A percentile compares a stretch with the other conserved stretches of the same genome.
Conservation (phyloP, 768 basidiomycete genomes). For the Leccinum arenicola region DNA sequence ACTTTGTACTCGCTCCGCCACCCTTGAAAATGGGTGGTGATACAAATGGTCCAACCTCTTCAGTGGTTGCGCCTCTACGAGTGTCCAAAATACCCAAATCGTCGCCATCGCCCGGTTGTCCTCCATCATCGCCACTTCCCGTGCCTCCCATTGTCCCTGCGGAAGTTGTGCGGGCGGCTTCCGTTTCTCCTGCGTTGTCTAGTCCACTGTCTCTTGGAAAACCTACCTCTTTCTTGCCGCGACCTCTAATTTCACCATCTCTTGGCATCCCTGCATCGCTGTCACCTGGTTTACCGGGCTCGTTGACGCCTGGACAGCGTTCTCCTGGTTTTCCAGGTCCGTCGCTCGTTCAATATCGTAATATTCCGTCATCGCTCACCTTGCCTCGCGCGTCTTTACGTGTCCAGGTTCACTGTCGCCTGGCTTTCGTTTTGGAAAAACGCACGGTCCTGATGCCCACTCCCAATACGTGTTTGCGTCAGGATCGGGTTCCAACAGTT, state of each 20-base stretch:
- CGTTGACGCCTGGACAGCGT: conserved; percentile 19
- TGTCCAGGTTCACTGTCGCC: conserved; percentile 18
- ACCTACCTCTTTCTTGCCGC: conserved; percentile 8
- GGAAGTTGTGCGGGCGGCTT: conserved; percentile 4
- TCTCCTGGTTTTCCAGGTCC: conserved; percentile 26
- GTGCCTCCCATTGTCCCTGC: conserved; percentile 1
- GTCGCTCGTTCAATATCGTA: conserved; percentile 12
- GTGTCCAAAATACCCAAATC: conserved; percentile 26
- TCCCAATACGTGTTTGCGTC: conserved; percentile 23
- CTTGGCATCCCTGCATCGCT: conserved; percentile 14
- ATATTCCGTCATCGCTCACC: conserved; percentile 7
- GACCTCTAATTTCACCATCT: conserved; percentile 3
- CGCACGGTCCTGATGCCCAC: neutral
- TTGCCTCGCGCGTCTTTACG: neutral
- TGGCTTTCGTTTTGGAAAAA: conserved; percentile 19
- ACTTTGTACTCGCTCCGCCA: conserved; percentile 25
- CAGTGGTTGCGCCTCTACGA: conserved; percentile 25
- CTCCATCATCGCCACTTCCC: conserved; percentile 17
- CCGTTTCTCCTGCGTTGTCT: conserved; percentile 11
- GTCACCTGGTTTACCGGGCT: conserved; percentile 19
- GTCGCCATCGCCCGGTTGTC: conserved; percentile 14
- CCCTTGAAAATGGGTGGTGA: conserved; percentile 20
- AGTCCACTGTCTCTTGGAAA: conserved; percentile 13
- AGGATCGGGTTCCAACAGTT: conserved; percentile 7
- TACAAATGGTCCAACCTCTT: neutral